Percentiles rank a stretch among this genome's conserved stretches.
phyloP scores from a whole-genome alignment of 306 rosid genomes.

The Boehmeria nivea region DNA sequence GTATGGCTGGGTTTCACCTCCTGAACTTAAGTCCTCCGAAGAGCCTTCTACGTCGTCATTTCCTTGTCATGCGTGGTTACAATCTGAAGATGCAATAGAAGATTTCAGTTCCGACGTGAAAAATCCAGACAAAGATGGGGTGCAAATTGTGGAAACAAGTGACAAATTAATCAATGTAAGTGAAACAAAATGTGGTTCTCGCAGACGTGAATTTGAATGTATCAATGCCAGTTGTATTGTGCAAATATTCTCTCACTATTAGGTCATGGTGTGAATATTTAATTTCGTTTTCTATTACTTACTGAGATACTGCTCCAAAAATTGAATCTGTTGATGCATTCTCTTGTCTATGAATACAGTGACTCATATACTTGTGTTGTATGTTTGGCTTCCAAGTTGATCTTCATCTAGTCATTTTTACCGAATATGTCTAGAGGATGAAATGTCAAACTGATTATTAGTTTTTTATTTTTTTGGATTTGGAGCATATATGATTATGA shows the following conservation, averaged over 20 bases:
- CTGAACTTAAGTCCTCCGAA: conserved; percentile 20
- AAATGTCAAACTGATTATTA: too few relatives aligned
- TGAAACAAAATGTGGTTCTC: conserved; percentile 28
- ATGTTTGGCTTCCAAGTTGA: too few relatives aligned
- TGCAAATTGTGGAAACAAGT: conserved; percentile 23
- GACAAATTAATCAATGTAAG: conserved; percentile 29
- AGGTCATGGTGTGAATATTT: too few relatives aligned
- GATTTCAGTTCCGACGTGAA: conserved; percentile 16
- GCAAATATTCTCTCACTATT: conserved; percentile 33
- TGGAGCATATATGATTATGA: not conserved
- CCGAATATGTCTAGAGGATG: too few relatives aligned
- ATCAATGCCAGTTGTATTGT: conserved; percentile 12
- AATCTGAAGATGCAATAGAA: conserved; percentile 25
- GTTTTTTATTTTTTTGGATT: too few relatives aligned
- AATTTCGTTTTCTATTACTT: too few relatives aligned
- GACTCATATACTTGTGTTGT: too few relatives aligned
- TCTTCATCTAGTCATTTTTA: too few relatives aligned
- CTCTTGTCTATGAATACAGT: too few relatives aligned
- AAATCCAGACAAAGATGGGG: conserved; percentile 22
- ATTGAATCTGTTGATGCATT: too few relatives aligned
- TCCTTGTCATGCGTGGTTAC: conserved; percentile 21
- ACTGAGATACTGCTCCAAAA: too few relatives aligned
- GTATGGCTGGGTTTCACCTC: conserved; percentile 72
- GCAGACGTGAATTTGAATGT: conserved; percentile 30
- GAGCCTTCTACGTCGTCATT: conserved; percentile 26